Percentiles rank a stretch among this genome's conserved stretches.
Conservation (phyloP, 225 moss, liverwort and hornwort species). For the Marchantia polymorpha region DNA sequence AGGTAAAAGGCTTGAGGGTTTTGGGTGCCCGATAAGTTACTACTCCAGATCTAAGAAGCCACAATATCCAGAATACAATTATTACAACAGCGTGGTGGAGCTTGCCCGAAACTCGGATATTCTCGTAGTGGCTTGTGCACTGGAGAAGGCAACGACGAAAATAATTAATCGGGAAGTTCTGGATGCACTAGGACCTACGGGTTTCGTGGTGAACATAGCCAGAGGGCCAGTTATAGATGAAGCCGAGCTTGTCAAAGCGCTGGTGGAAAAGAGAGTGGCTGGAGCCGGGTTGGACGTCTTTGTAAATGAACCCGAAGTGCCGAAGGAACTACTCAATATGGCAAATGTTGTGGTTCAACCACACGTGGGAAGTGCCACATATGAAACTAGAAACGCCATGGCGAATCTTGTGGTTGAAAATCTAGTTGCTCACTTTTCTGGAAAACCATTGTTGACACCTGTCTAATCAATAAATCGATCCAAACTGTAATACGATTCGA, state of each 20-base stretch:
- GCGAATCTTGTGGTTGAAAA: constrained; percentile 58
- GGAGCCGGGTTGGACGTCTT: constrained; percentile 77
- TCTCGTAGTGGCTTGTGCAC: constrained; percentile 61
- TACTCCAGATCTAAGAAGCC: constrained; percentile 60
- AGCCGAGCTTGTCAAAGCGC: constrained; percentile 63
- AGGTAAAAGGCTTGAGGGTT: constrained; percentile 64
- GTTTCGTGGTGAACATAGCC: constrained; percentile 71
- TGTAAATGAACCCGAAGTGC: constrained; percentile 67
- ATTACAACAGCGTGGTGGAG: constrained; percentile 58
- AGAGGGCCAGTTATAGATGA: constrained; percentile 71
- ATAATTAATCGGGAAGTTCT: constrained; percentile 70
- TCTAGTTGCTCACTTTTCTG: constrained; percentile 63
- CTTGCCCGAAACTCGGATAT: constrained; percentile 66
- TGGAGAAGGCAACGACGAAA: constrained; percentile 55
- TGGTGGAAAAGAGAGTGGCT: constrained; percentile 61
- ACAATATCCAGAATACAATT: constrained; percentile 49
- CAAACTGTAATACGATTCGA: neutral
- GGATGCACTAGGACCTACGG: constrained; percentile 73
- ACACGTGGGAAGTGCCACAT: constrained; percentile 64
- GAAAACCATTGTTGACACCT: constrained; percentile 31
- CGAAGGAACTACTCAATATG: constrained; percentile 65
- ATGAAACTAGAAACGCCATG: constrained; percentile 65
- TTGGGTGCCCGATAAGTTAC: constrained; percentile 68
- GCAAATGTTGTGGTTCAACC: constrained; percentile 70
- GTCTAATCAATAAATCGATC: neutral